Evolutionary conservation across 148 eudicot genomes (phyloP).

Genomic region (Rhododendron ovatum): DNA sequence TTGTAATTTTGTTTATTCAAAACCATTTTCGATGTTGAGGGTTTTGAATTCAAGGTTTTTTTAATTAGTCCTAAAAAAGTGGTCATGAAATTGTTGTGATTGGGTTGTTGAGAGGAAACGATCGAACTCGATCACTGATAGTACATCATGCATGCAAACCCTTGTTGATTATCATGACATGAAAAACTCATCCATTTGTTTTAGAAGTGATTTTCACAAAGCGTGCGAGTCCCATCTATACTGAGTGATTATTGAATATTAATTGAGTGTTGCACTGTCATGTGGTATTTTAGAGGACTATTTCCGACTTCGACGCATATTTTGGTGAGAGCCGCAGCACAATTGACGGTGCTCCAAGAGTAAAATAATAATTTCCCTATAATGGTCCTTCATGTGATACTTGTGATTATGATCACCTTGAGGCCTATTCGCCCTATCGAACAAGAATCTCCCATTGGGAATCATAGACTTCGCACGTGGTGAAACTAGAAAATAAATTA

Average conservation of each 20-base stretch:
- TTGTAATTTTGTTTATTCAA: too few species aligned
- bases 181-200: not conserved
- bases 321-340: too few species aligned
- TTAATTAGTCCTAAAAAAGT: not conserved
- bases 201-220: not conserved
- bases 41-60: not conserved
- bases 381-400: too few species aligned
- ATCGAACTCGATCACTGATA: not conserved
- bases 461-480: not conserved
- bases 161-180: not conserved
- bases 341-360: too few species aligned
- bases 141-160: not conserved
- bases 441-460: not conserved
- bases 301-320: too few species aligned
- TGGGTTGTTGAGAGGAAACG: not conserved
- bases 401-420: too few species aligned
- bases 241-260: too few species aligned
- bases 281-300: too few species aligned
- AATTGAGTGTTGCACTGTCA: too few species aligned
- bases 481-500: not conserved
- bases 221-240: not conserved
- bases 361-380: too few species aligned
- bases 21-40: not conserved
- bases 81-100: not conserved
- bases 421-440: too few species aligned